Conservation (phyloP, 2,329 filamentous ascomycete species). For the Ophiocordyceps robertsii region DNA sequence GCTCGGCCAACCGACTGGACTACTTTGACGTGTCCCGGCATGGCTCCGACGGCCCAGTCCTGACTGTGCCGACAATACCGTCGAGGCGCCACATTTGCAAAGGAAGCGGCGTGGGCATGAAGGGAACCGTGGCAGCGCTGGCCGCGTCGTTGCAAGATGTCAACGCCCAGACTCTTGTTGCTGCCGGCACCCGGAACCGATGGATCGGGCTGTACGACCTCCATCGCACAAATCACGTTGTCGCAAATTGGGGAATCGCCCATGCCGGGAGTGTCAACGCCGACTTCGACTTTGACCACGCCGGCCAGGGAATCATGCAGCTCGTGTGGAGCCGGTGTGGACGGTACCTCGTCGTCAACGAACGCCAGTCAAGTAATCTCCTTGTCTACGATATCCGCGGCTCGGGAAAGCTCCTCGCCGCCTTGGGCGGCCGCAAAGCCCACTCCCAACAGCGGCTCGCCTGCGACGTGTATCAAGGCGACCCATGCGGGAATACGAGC, state of each 20-base stretch:
- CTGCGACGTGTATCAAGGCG: slow-evolving; percentile 38
- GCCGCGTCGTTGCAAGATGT: slow-evolving; percentile 27
- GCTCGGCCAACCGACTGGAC: slow-evolving; percentile 44
- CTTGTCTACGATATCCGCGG: slow-evolving; percentile 51
- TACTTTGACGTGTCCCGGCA: slow-evolving; percentile 43
- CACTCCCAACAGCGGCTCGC: slow-evolving; percentile 41
- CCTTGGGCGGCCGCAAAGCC: slow-evolving; percentile 35
- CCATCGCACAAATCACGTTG: slow-evolving; percentile 35
- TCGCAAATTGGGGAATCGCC: slow-evolving; percentile 46
- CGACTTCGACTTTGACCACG: slow-evolving; percentile 23
- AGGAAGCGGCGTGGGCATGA: slow-evolving; percentile 50
- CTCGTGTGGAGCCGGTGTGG: slow-evolving; percentile 50
- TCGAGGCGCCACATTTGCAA: slow-evolving; percentile 45
- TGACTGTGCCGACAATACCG: slow-evolving; percentile 46
- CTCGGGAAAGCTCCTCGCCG: slow-evolving; percentile 41
- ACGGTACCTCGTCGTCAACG: slow-evolving; percentile 47
- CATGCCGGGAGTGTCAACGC: slow-evolving; percentile 30
- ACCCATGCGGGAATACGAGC: slow-evolving; percentile 14
- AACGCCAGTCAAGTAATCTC: slow-evolving; percentile 40
- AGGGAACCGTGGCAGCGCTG: slow-evolving; percentile 44
- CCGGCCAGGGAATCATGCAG: slow-evolving; percentile 50
- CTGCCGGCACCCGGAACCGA: slow-evolving; percentile 50
- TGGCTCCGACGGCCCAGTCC: slow-evolving; percentile 35
- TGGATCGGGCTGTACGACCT: slow-evolving; percentile 51
- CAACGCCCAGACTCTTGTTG: slow-evolving; percentile 28